A percentile compares a stretch with the other conserved stretches of the same genome.
These are phyloP conservation scores for Penicillium aurantiogriseum DNA, from an alignment of 2,329 filamentous ascomycete genomes.

Conservation along the genomic window DNA sequence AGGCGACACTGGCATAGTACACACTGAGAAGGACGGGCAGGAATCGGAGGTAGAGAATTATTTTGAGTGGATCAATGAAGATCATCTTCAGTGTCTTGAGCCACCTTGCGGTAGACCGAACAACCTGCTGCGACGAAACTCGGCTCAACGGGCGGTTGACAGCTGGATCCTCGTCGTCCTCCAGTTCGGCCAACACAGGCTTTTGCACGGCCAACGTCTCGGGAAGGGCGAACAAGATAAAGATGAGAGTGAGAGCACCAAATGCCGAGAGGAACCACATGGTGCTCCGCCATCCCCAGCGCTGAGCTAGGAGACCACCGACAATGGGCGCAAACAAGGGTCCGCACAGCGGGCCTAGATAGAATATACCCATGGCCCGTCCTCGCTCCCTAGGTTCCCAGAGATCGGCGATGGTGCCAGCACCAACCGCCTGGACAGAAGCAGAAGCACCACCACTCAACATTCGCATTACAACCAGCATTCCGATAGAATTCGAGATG, in stretches of 20 bases:
- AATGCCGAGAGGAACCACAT: slow-evolving; percentile 76
- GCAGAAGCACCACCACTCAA: slow-evolving; percentile 73
- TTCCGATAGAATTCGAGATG: slow-evolving; percentile 65
- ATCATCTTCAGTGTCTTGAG: slow-evolving; percentile 57
- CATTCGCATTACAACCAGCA: slow-evolving; percentile 75
- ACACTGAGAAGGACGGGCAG: slow-evolving; percentile 72
- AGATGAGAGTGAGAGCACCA: slow-evolving; percentile 50
- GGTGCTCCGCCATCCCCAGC: slow-evolving; percentile 71
- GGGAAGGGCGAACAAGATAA: slow-evolving; percentile 47
- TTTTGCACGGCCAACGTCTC: slow-evolving; percentile 40
- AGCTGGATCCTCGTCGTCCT: slow-evolving; percentile 21
- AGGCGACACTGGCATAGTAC: slow-evolving; percentile 71
- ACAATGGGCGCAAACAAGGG: slow-evolving; percentile 74
- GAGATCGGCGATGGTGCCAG: slow-evolving; percentile 77
- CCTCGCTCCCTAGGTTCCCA: slow-evolving; percentile 74
- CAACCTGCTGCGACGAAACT: slow-evolving; percentile 62
- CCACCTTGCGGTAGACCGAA: slow-evolving; percentile 56
- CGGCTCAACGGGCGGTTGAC: slow-evolving; percentile 44
- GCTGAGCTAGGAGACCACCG: slow-evolving; percentile 68
- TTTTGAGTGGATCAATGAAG: slow-evolving; percentile 69
- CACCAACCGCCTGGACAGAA: slow-evolving; percentile 78
- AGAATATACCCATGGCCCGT: slow-evolving; percentile 78
- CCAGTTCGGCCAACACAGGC: slow-evolving; percentile 31
- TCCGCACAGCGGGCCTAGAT: slow-evolving; percentile 72
- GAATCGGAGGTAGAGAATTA: slow-evolving; percentile 70